Percentiles rank a stretch among this genome's conserved stretches.
Evolutionary conservation across 768 basidiomycete species (phyloP).

Genomic region (Mycena chlorophos): DNA sequence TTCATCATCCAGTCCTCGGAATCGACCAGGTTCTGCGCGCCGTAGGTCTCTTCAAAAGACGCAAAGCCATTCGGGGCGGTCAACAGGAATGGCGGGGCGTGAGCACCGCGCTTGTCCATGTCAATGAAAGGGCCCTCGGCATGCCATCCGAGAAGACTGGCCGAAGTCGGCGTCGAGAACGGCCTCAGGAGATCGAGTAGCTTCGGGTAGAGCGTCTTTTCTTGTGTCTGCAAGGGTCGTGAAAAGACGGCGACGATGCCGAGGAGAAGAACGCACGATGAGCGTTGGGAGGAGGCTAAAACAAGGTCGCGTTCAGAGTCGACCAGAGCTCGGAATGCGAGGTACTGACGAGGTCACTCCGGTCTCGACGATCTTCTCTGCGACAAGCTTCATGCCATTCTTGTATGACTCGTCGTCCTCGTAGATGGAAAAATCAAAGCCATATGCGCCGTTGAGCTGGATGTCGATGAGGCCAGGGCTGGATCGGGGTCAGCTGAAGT

Average conservation of each 20-base stretch:
- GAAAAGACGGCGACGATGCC: neutral
- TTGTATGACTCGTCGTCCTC: conserved; percentile 71
- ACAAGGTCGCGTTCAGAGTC: no score
- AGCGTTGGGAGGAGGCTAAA: conserved; percentile 59
- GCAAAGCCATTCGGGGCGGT: conserved; percentile 61
- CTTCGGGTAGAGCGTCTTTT: conserved; percentile 70
- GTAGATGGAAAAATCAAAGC: conserved; percentile 85
- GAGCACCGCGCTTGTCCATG: conserved; percentile 79
- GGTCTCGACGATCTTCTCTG: conserved; percentile 78
- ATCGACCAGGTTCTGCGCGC: conserved; percentile 60
- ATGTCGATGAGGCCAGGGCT: conserved; percentile 87
- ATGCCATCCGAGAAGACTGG: conserved; percentile 85
- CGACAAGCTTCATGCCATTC: conserved; percentile 65
- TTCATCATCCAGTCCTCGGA: conserved; percentile 69
- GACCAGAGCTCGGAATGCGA: neutral
- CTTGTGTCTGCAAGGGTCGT: conserved; percentile 61
- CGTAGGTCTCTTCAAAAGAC: conserved; percentile 76
- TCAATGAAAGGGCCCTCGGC: conserved; percentile 90
- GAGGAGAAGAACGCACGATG: conserved; percentile 52
- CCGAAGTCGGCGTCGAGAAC: conserved; percentile 60
- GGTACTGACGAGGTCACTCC: conserved; percentile 80
- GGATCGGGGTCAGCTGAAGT: neutral
- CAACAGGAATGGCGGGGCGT: conserved; percentile 65
- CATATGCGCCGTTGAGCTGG: conserved; percentile 89
- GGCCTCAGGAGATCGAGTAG: conserved; percentile 69